A percentile compares a stretch with the other conserved stretches of the same genome.
phyloP scores from a whole-genome alignment of 2,329 filamentous ascomycete species.

The Cadophora sp. region DNA sequence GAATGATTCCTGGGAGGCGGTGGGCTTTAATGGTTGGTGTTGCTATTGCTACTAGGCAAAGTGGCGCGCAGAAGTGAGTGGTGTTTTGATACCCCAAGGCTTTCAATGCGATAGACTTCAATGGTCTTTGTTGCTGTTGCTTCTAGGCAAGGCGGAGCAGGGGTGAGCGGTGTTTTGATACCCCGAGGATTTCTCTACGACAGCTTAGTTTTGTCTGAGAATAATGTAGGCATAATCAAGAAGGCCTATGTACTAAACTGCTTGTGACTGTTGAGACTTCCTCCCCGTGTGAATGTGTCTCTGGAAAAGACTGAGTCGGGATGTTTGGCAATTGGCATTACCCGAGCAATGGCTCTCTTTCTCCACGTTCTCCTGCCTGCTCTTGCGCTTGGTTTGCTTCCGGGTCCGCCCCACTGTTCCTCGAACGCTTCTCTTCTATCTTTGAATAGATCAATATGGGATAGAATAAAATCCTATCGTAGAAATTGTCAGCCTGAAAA shows the following conservation, averaged over 20 bases:
- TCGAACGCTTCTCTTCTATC: conserved; percentile 17
- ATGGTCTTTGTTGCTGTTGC: not conserved
- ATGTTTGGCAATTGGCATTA: not conserved
- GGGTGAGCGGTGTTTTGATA: not conserved
- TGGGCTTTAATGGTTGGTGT: conserved; percentile 1
- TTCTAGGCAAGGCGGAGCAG: not conserved
- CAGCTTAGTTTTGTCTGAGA: not conserved
- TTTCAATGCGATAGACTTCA: not conserved
- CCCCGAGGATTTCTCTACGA: not conserved
- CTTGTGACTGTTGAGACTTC: too few relatives aligned
- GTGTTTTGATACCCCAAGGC: not conserved
- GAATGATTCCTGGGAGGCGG: not conserved
- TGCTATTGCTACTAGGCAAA: not conserved
- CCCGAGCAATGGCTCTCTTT: conserved; percentile 20
- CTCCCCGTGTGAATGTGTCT: too few relatives aligned
- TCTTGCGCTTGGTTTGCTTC: conserved; percentile 3
- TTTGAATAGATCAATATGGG: conserved; percentile 31
- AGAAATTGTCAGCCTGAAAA: too few relatives aligned
- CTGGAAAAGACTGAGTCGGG: too few relatives aligned
- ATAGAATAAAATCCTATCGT: conserved; percentile 28
- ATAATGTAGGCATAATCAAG: not conserved
- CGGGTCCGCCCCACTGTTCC: not conserved
- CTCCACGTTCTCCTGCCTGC: conserved; percentile 6
- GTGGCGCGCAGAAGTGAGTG: not conserved
- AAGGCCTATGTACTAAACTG: too few relatives aligned